phyloP scores from a whole-genome alignment of 2,329 filamentous ascomycete genomes.

The Xylaria sp. region DNA sequence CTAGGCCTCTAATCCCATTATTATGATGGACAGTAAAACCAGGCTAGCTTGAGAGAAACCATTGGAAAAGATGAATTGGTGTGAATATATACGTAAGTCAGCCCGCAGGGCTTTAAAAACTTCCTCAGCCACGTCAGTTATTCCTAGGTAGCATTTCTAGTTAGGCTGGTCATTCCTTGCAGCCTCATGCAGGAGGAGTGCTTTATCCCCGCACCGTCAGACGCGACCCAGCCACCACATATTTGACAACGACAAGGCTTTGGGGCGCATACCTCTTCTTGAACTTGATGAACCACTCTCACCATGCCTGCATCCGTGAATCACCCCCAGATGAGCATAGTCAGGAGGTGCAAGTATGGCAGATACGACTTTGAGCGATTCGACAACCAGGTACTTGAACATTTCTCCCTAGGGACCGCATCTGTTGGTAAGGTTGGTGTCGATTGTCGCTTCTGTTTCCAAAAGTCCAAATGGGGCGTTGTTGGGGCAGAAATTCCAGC shows the following conservation, averaged over 20 bases:
- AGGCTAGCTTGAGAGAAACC: not conserved
- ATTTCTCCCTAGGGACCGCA: conserved; percentile 23
- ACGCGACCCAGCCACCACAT: not conserved
- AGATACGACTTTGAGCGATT: conserved; percentile 32
- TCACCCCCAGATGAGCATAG: conserved; percentile 19
- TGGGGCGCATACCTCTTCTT: not conserved
- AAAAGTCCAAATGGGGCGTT: conserved; percentile 35
- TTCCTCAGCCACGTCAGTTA: not conserved
- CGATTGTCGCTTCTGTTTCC: conserved; percentile 34
- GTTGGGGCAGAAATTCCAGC: conserved; percentile 25
- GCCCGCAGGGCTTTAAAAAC: not conserved
- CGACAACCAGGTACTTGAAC: conserved; percentile 22
- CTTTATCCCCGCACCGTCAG: not conserved
- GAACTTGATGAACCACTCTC: too few species aligned
- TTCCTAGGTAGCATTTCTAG: not conserved
- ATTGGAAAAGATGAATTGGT: not conserved
- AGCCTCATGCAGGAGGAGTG: not conserved
- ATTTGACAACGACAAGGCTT: not conserved
- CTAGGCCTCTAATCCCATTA: not conserved
- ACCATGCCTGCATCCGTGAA: conserved; percentile 10
- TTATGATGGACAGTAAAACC: not conserved
- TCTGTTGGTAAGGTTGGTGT: conserved; percentile 31
- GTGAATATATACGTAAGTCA: not conserved
- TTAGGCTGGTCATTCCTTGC: too few species aligned
- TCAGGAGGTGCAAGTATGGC: conserved; percentile 24